Evolutionary conservation across 495 filamentous ascomycete species (phyloP).

Genomic region (Paragyromitra xinjiangensis): DNA sequence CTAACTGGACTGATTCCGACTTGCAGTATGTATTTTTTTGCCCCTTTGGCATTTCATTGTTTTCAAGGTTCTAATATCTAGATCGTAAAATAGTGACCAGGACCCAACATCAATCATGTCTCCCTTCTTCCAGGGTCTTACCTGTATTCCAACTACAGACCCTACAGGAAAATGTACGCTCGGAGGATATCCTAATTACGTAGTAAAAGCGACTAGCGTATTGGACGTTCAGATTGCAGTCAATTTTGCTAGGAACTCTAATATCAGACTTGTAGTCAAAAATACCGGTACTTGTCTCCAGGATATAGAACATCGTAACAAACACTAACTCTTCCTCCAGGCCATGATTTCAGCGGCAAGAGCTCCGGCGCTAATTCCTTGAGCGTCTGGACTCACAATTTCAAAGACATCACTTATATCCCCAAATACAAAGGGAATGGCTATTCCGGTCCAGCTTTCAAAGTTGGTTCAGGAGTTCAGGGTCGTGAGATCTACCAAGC

Average conservation of each 20-base stretch:
- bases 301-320: not conserved
- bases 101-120: slow-evolving; percentile 62
- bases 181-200: slow-evolving; percentile 68
- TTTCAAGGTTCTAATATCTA: not conserved
- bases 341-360: slow-evolving; percentile 72
- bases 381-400: slow-evolving; percentile 70
- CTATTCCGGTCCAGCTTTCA: slow-evolving; percentile 65
- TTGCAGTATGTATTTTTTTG: slow-evolving; percentile 40
- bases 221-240: slow-evolving; percentile 68
- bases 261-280: slow-evolving; percentile 70
- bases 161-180: slow-evolving; percentile 61
- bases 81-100: slow-evolving; percentile 34
- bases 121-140: slow-evolving; percentile 61
- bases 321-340: slow-evolving; percentile 4
- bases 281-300: slow-evolving; percentile 66
- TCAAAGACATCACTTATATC: slow-evolving; percentile 61
- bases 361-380: slow-evolving; percentile 64
- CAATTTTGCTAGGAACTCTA: slow-evolving; percentile 69
- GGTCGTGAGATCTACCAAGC: slow-evolving; percentile 64
- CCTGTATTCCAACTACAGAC: slow-evolving; percentile 59
- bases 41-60: not conserved
- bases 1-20: slow-evolving; percentile 34
- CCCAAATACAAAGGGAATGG: slow-evolving; percentile 41
- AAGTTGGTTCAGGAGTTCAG: slow-evolving; percentile 68
- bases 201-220: slow-evolving; percentile 67